These are phyloP conservation scores for Trichoderma atroviride DNA, from an alignment of 2,329 filamentous ascomycete genomes.

Conservation along the genomic window DNA sequence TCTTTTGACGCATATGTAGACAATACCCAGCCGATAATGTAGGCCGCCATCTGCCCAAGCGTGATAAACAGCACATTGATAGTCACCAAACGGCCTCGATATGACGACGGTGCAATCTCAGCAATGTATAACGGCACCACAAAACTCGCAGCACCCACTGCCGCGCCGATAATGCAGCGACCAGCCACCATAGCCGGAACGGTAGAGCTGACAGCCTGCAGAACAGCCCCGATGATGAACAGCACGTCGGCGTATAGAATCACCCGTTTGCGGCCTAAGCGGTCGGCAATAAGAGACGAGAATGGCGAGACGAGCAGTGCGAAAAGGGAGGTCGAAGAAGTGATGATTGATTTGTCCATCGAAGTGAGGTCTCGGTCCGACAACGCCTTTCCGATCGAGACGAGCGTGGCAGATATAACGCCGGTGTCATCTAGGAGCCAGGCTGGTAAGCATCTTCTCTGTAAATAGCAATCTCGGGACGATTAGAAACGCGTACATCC, in stretches of 20 bases:
- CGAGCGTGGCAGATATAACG: conserved; percentile 68
- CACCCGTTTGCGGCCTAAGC: conserved; percentile 62
- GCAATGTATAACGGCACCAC: conserved; percentile 87
- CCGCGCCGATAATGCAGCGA: conserved; percentile 69
- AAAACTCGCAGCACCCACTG: conserved; percentile 76
- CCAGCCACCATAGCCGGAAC: conserved; percentile 69
- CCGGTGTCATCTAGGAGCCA: conserved; percentile 61
- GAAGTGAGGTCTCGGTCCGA: conserved; percentile 59
- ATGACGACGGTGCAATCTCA: conserved; percentile 76
- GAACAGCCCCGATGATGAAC: conserved; percentile 67
- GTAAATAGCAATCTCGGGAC: no score
- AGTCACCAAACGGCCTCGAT: conserved; percentile 79
- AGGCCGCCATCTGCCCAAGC: conserved; percentile 84
- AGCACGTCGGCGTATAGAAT: conserved; percentile 66
- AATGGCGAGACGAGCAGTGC: conserved; percentile 66
- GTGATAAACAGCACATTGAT: conserved; percentile 83
- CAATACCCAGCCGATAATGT: conserved; percentile 79
- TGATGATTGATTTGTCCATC: conserved; percentile 70
- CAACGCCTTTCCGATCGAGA: conserved; percentile 64
- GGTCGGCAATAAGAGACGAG: conserved; percentile 65
- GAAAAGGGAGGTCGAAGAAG: conserved; percentile 68
- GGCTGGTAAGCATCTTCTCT: conserved; percentile 15
- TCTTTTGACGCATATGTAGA: conserved; percentile 53
- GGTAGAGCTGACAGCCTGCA: conserved; percentile 62
- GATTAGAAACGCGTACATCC: conserved; percentile 57